Conservation (phyloP, 1,139 yeast species). For the Pneumocystis jirovecii region DNA sequence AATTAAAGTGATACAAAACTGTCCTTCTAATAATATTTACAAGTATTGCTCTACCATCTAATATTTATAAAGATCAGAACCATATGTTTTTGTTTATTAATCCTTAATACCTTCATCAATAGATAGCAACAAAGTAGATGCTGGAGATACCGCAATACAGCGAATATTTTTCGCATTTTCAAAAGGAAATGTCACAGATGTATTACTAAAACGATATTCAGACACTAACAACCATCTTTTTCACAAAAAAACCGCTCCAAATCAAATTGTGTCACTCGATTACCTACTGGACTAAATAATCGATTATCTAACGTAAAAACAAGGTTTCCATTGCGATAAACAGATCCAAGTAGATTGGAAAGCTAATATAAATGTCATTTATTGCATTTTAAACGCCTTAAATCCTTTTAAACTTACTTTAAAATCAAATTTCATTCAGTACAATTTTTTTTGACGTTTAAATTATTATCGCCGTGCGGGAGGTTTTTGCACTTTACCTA, state of each 20-base stretch:
- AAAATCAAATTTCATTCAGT: not conserved
- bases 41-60: slow-evolving; percentile 80
- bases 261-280: slow-evolving; percentile 80
- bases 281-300: slow-evolving; percentile 84
- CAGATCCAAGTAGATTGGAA: slow-evolving; percentile 84
- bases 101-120: slow-evolving; percentile 40
- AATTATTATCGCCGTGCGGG: not conserved
- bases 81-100: not conserved
- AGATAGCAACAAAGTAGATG: slow-evolving; percentile 64
- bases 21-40: slow-evolving; percentile 73
- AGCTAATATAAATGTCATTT: slow-evolving; percentile 30
- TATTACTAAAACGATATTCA: slow-evolving; percentile 29
- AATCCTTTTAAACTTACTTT: not conserved
- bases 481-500: too few species aligned
- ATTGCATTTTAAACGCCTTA: not conserved
- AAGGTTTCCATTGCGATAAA: slow-evolving; percentile 79
- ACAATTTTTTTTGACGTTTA: not conserved
- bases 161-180: slow-evolving; percentile 81
- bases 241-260: slow-evolving; percentile 36
- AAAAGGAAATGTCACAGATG: slow-evolving; percentile 76
- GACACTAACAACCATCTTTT: not conserved
- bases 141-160: slow-evolving; percentile 67
- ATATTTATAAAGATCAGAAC: not conserved
- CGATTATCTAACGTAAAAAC: slow-evolving; percentile 80
- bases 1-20: slow-evolving; percentile 90